These are phyloP conservation scores for Ormosia emarginata DNA, from an alignment of 306 rosid genomes.

Conservation along the genomic window DNA sequence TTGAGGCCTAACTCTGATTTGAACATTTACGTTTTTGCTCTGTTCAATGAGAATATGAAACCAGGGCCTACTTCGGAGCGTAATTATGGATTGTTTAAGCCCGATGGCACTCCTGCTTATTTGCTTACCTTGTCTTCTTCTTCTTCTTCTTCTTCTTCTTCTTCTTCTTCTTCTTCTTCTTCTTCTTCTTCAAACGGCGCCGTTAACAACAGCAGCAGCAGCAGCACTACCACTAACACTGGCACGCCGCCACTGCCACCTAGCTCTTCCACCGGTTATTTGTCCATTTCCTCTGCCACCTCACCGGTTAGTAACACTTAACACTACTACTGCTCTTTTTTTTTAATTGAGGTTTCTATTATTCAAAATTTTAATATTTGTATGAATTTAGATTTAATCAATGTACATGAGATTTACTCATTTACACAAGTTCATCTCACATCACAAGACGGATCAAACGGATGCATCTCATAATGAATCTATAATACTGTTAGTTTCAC, in stretches of 20 bases:
- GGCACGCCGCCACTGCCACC: slow-evolving; percentile 36
- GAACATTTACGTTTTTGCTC: slow-evolving; percentile 85
- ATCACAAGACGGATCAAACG: too few relatives aligned
- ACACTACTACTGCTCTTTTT: not conserved
- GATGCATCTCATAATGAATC: not conserved
- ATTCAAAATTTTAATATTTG: not conserved
- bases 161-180: slow-evolving; percentile 12
- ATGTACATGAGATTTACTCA: too few relatives aligned
- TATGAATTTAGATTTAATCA: not conserved
- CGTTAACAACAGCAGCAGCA: not conserved
- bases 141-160: slow-evolving; percentile 1
- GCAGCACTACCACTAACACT: not conserved
- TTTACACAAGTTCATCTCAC: too few relatives aligned
- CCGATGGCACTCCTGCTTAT: slow-evolving; percentile 77
- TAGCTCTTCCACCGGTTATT: slow-evolving; percentile 60
- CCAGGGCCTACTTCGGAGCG: slow-evolving; percentile 95
- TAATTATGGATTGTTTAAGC: slow-evolving; percentile 88
- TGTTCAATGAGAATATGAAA: slow-evolving; percentile 93
- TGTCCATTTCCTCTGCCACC: slow-evolving; percentile 73
- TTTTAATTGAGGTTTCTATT: not conserved
- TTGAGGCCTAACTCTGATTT: slow-evolving; percentile 66
- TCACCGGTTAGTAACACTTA: slow-evolving; percentile 45
- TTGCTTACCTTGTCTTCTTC: slow-evolving; percentile 41
- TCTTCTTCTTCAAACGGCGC: slow-evolving; percentile 18
- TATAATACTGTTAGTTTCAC: not conserved